Percentiles rank a stretch among this genome's conserved stretches.
These are phyloP conservation scores for Citrus medica DNA, from an alignment of 345 rosid species.

Conservation along the genomic window DNA sequence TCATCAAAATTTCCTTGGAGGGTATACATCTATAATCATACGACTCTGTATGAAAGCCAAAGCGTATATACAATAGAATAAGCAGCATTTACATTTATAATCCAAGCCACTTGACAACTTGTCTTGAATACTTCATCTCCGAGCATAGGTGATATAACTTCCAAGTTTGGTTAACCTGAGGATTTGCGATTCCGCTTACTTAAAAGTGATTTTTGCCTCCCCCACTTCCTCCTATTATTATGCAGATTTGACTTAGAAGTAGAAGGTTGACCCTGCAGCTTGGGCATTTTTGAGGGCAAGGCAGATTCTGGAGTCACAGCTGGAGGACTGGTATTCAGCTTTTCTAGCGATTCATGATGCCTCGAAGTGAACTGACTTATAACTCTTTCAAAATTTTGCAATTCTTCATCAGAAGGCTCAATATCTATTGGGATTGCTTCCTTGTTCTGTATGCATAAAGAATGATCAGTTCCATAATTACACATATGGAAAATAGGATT, in stretches of 20 bases:
- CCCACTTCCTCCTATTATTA: conserved; percentile 49
- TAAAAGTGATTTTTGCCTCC: conserved; percentile 45
- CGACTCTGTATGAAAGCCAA: not conserved
- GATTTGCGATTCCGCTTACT: conserved; percentile 40
- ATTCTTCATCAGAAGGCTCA: conserved; percentile 47
- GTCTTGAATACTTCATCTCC: not conserved
- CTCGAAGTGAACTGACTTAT: conserved; percentile 27
- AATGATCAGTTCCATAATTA: not conserved
- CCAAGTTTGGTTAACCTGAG: conserved; percentile 20
- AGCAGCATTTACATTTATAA: conserved; percentile 1
- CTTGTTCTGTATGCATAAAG: conserved; percentile 26
- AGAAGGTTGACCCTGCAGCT: conserved; percentile 23
- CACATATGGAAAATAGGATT: not conserved
- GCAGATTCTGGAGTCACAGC: conserved; percentile 1
- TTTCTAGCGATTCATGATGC: conserved; percentile 18
- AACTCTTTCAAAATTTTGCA: conserved; percentile 24
- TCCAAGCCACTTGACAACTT: not conserved
- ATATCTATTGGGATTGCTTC: conserved; percentile 29
- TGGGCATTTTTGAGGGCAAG: not conserved
- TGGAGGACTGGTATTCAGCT: conserved; percentile 18
- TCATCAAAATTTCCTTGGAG: not conserved
- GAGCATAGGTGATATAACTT: not conserved
- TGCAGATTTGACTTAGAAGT: conserved; percentile 42
- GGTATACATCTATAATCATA: not conserved
- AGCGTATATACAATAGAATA: not conserved